Evolutionary conservation across 2,329 filamentous ascomycete species (phyloP), one percentile per base, ranked within the genome.

Genomic region (Balansia obtecta): DNA sequence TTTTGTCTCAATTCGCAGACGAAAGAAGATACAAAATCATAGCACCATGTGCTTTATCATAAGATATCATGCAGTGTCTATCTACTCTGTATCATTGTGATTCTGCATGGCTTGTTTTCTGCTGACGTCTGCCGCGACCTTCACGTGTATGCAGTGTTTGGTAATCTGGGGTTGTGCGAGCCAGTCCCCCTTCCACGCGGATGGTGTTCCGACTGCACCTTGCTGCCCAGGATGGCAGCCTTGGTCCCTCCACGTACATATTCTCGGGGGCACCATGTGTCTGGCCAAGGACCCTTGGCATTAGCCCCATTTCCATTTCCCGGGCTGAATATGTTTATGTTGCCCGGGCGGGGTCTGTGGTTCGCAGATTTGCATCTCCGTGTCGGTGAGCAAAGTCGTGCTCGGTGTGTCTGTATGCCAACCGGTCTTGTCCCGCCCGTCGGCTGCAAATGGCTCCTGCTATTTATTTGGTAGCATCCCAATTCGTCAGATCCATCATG

Each of bases 401-500:
- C 5, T 34, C 33, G 33, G 9, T 7, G 20, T 22, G 20, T 22
- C 20, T 22, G 20, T 22, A 22, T 22, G n/a, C n/a, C n/a, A n/a
- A 22, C 4, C 20, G 20, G 20, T 22, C 20, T 22, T 22, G 20
- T 22, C 15, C 20, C 15, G 15, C 4, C 13, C 46, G 54, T 15
- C 11, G 38, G 9, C 38, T 40, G 15, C 18, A 9, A 10, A 40
- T 8, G 8, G 13, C 13, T 40, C 12, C 18, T 10, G n/a, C 40
- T 4, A 11, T 43, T 22, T 22, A 22, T 22, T 22, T 18, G 46
- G 46, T 16, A 71, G 67, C 56, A 77, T 85, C 41, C 84, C 80
- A 0, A 61, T 74, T 48, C 74, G 82, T 44, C 68, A 75, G n/a
- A 46, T 78, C 72, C 54, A 83, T 85, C 56, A 73, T 73, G 53